A percentile compares a stretch with the other conserved stretches of the same genome.
phyloP scores from a whole-genome alignment of 23 red algal genomes.

The Gracilaria gracilis region DNA sequence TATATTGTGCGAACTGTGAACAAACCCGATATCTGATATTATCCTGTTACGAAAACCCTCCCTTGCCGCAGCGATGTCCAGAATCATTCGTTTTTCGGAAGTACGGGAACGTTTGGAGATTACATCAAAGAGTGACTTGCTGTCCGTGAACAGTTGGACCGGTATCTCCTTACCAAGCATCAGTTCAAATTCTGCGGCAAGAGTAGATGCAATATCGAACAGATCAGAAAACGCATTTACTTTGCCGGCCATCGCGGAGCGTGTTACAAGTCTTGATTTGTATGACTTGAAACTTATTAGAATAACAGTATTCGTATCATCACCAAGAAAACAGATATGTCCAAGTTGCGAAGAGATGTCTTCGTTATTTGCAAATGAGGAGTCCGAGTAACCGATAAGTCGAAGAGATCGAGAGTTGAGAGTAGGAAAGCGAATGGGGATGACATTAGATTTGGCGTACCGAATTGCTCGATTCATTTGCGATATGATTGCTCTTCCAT shows the following conservation, averaged over 20 bases:
- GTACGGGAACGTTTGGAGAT: slow-evolving; percentile 25
- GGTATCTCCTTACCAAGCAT: slow-evolving; percentile 2
- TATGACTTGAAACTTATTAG: slow-evolving; percentile 6
- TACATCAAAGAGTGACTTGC: slow-evolving; percentile 36
- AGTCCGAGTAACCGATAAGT: not conserved
- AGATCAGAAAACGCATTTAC: not conserved
- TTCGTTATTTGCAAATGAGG: not conserved
- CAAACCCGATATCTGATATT: slow-evolving; percentile 33
- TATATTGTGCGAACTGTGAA: slow-evolving; percentile 18
- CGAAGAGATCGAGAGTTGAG: not conserved
- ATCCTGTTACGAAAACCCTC: slow-evolving; percentile 21
- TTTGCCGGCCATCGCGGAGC: slow-evolving; percentile 11
- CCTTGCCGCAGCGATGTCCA: slow-evolving; percentile 35
- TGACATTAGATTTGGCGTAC: not conserved
- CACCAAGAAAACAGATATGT: not conserved
- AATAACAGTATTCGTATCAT: not conserved
- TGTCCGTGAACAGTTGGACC: slow-evolving; percentile 40
- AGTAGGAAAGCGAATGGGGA: not conserved
- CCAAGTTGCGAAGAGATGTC: not conserved
- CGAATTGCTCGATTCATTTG: not conserved
- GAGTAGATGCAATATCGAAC: slow-evolving; percentile 17
- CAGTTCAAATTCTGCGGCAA: not conserved
- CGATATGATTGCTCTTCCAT: not conserved
- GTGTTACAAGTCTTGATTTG: not conserved
- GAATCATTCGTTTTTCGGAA: slow-evolving; percentile 45